Base-by-base conservation (phyloP, 495 filamentous ascomycete genomes). In the Trichoderma reesei region DNA sequence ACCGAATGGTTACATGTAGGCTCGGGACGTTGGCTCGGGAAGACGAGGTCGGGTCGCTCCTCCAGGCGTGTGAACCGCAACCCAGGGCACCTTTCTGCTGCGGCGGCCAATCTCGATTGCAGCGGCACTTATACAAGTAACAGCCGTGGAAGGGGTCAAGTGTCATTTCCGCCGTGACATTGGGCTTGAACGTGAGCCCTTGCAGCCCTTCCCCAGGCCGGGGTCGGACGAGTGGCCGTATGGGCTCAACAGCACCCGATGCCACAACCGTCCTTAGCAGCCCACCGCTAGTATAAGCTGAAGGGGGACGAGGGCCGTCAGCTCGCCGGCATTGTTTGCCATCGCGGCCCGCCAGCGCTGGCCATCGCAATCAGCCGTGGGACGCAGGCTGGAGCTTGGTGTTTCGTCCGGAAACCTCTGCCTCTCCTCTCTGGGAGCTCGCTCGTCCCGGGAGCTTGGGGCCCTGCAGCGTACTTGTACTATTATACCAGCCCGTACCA, bases 161-260 rank as follows among this genome's bases (percentile, higher is more conserved):
- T 56, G 51, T 56, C 51, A 56, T 56, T 56, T 56, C 51, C 51
- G 51, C 20, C 14, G 51, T 56, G 18, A 56, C 51, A 56, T 48
- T 48, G 31, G 31, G 31, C 51, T 34, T 56, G 51, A 36, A 34
- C 26, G 34, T 33, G 51, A 48, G 51, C 51, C 51, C 51, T 56
- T 56, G 51, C 26, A 14, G 44, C 44, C 16, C 44, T 48, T 48
- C 44, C 44, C 44, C 44, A 48, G 18, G 44, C 44, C 44, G n/a
- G 44, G 44, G 44, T 48, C 44, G 20, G 44, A 8, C 7, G n/a
- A 18, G 44, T 8, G 44, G 42, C 1, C 9, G 44, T 18, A 39
- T 39, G 16, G 44, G 16, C 9, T 48, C 20, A 5, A 48, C 16
- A 48, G 6, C 44, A 48, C n/a, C 44, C 16, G 18, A 48, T 20